phyloP scores from a whole-genome alignment of 441 rosid species.

The Breynia disticha region DNA sequence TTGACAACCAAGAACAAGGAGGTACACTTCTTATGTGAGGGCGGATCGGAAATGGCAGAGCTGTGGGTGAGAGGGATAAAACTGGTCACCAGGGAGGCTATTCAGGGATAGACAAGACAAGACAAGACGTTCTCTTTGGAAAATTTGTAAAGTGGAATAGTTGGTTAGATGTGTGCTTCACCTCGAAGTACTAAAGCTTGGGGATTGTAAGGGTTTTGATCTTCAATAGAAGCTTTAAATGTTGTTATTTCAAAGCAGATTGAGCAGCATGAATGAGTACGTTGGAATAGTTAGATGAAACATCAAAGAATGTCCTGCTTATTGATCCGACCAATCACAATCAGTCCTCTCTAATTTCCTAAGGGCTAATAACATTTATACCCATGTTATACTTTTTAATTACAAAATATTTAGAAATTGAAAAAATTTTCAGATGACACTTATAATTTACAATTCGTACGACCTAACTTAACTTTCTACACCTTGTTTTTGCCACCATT shows the following conservation, averaged over 20 bases:
- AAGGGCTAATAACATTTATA: too few species aligned
- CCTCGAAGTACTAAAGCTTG: conserved; percentile 20
- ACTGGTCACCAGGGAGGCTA: conserved; percentile 49
- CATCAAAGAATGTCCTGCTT: too few species aligned
- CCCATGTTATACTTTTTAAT: too few species aligned
- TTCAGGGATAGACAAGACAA: conserved; percentile 18
- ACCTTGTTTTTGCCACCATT: too few species aligned
- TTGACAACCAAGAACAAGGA: conserved; percentile 63
- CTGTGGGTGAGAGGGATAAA: conserved; percentile 88
- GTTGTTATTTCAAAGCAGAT: background rate
- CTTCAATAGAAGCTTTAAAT: conserved; percentile 23
- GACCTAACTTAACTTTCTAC: too few species aligned
- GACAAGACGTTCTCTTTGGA: background rate
- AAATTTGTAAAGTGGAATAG: conserved; percentile 23
- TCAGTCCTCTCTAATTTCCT: conserved; percentile 67
- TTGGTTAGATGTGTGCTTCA: conserved; percentile 22
- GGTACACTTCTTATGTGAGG: conserved; percentile 67
- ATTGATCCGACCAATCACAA: background rate
- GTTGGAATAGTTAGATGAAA: too few species aligned
- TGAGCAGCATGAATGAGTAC: too few species aligned
- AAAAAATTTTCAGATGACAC: too few species aligned
- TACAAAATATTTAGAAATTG: too few species aligned
- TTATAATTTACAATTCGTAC: too few species aligned
- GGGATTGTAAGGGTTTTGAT: conserved; percentile 25
- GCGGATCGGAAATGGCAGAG: conserved; percentile 69